Evolutionary conservation across 202 grass and related monocot genomes (phyloP).

Genomic region (Carex arenaria): DNA sequence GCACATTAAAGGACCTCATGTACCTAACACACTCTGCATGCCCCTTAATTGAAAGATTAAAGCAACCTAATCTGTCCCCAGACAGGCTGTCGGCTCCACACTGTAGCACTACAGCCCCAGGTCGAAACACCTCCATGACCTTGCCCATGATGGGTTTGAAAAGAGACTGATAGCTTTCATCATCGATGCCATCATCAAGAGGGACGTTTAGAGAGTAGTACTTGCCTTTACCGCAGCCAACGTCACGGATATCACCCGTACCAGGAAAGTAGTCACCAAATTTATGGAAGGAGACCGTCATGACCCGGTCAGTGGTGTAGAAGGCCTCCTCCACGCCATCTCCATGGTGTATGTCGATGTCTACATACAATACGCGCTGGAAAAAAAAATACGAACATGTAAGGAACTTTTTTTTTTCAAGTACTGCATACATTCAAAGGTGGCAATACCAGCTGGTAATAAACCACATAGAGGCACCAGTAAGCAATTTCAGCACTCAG

Average conservation of each 20-base stretch:
- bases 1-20: conserved; percentile 97
- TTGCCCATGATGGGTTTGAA: conserved; percentile 85
- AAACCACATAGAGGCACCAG: not conserved
- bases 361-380: conserved; percentile 81
- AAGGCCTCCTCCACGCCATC: conserved; percentile 93
- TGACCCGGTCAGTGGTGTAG: conserved; percentile 84
- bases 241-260: conserved; percentile 72
- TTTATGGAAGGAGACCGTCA: conserved; percentile 96
- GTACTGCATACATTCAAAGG: not conserved
- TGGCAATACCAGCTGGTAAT: not conserved
- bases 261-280: conserved; percentile 91
- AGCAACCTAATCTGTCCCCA: conserved; percentile 80
- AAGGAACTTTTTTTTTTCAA: not conserved
- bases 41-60: conserved; percentile 85
- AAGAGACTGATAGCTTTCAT: conserved; percentile 81
- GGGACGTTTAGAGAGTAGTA: conserved; percentile 80
- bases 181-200: conserved; percentile 78
- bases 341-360: conserved; percentile 93
- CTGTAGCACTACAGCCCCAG: conserved; percentile 82
- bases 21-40: conserved; percentile 84
- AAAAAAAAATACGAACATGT: conserved; percentile 21
- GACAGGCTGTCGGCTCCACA: conserved; percentile 89
- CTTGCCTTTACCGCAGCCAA: conserved; percentile 67
- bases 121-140: conserved; percentile 83
- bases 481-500: not conserved